Conservation (phyloP, 805 yeast genomes). For the Kluyveromyces wickerhamii region DNA sequence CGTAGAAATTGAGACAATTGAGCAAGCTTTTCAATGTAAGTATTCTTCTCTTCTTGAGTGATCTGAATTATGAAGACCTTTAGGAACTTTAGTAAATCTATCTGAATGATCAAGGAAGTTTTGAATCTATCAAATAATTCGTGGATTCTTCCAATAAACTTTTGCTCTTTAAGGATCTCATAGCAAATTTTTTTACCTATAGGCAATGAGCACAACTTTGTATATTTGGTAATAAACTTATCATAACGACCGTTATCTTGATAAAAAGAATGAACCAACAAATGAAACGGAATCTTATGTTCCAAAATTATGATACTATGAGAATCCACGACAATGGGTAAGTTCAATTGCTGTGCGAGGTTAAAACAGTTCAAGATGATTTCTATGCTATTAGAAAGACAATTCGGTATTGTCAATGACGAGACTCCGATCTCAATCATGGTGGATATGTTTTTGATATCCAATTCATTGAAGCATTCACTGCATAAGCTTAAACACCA, state of each 20-base stretch:
- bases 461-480: constrained; percentile 8
- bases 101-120: constrained; percentile 28
- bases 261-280: constrained; percentile 8
- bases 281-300: not conserved
- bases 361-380: constrained; percentile 19
- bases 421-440: constrained; percentile 8
- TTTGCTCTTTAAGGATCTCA: constrained; percentile 12
- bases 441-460: not conserved
- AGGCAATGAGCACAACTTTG: constrained; percentile 21
- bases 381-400: constrained; percentile 16
- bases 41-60: constrained; percentile 1
- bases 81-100: constrained; percentile 27
- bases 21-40: constrained; percentile 9
- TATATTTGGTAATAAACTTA: constrained; percentile 20
- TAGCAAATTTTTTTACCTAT: constrained; percentile 14
- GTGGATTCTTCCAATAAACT: constrained; percentile 15
- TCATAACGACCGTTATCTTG: constrained; percentile 20
- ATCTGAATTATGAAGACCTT: constrained; percentile 18
- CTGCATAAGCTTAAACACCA: constrained; percentile 9
- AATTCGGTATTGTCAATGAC: constrained; percentile 9
- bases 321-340: constrained; percentile 8
- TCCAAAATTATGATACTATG: constrained; percentile 9
- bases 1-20: constrained; percentile 14
- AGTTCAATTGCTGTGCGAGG: constrained; percentile 14
- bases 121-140: constrained; percentile 23